A percentile compares a stretch with the other conserved stretches of the same genome.
Conservation (phyloP, 2,329 filamentous ascomycete genomes). For the Helotiales sp. region DNA sequence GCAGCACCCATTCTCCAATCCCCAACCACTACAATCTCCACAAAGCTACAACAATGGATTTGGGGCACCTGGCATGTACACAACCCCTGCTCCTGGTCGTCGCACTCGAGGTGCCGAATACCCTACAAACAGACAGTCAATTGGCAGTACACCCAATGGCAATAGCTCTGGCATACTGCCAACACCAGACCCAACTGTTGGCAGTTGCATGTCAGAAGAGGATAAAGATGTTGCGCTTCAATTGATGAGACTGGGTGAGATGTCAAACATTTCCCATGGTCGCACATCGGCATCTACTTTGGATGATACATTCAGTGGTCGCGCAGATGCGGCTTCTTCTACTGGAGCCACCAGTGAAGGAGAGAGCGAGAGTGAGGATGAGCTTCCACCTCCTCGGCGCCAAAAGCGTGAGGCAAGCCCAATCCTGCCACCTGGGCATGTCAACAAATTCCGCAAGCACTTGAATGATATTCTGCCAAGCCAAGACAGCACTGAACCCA, state of each 20-base stretch:
- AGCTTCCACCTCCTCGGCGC: constrained; percentile 58
- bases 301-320: constrained; percentile 90
- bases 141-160: constrained; percentile 43
- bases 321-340: constrained; percentile 81
- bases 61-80: constrained; percentile 57
- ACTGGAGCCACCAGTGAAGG: constrained; percentile 81
- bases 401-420: constrained; percentile 56
- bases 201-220: constrained; percentile 96
- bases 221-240: constrained; percentile 92
- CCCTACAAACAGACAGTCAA: constrained; percentile 42
- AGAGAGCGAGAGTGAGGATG: constrained; percentile 67
- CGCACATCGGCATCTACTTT: constrained; percentile 90
- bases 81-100: constrained; percentile 64
- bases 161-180: constrained; percentile 67
- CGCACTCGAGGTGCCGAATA: constrained; percentile 64
- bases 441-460: constrained; percentile 47
- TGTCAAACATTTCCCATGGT: constrained; percentile 89
- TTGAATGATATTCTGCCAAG: constrained; percentile 54
- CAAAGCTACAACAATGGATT: constrained; percentile 67
- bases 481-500: constrained; percentile 58
- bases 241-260: constrained; percentile 92
- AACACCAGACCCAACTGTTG: constrained; percentile 95
- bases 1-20: constrained; percentile 78
- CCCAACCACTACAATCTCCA: constrained; percentile 78
- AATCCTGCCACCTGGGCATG: constrained; percentile 46